These are phyloP conservation scores for Saturnispora quitensis DNA, from an alignment of 805 yeast species.

Conservation along the genomic window DNA sequence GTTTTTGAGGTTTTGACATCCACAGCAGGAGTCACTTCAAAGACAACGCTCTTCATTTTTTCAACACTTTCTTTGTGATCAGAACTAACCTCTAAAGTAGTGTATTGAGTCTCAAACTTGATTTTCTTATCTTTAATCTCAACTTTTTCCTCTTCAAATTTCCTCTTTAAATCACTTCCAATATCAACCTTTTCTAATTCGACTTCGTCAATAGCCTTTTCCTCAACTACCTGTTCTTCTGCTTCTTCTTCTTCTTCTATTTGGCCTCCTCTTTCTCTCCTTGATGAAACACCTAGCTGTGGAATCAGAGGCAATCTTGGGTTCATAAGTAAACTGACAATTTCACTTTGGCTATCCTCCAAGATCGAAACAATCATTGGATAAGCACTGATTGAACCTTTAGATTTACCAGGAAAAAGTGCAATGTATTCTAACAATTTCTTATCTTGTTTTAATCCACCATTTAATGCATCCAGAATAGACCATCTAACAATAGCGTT, in stretches of 20 bases:
- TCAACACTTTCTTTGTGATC: slow-evolving; percentile 4
- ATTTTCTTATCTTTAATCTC: slow-evolving; percentile 5
- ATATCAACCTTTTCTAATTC: slow-evolving; percentile 8
- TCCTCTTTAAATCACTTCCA: slow-evolving; percentile 8
- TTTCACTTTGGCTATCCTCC: slow-evolving; percentile 32
- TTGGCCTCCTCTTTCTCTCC: slow-evolving; percentile 3
- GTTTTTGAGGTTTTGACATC: slow-evolving; percentile 18
- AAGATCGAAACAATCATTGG: slow-evolving; percentile 54
- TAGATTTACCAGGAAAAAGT: slow-evolving; percentile 54
- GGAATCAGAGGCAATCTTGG: slow-evolving; percentile 62
- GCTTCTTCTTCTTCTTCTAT: slow-evolving; percentile 9
- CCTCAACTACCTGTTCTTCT: slow-evolving; percentile 15
- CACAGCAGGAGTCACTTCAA: slow-evolving; percentile 8
- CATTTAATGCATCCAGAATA: slow-evolving; percentile 28
- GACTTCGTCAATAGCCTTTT: slow-evolving; percentile 2
- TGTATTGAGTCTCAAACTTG: slow-evolving; percentile 7
- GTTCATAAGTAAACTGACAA: slow-evolving; percentile 53
- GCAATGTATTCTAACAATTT: slow-evolving; percentile 48
- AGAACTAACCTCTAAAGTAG: slow-evolving; percentile 15
- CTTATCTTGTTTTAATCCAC: slow-evolving; percentile 21
- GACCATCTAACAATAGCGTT: slow-evolving; percentile 44
- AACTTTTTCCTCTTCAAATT: slow-evolving; percentile 11
- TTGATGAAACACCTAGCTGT: slow-evolving; percentile 4
- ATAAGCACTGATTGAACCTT: slow-evolving; percentile 47
- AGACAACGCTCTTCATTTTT: slow-evolving; percentile 3